Conservation (phyloP, 805 yeast species). For the Saccharomyces jurei region DNA sequence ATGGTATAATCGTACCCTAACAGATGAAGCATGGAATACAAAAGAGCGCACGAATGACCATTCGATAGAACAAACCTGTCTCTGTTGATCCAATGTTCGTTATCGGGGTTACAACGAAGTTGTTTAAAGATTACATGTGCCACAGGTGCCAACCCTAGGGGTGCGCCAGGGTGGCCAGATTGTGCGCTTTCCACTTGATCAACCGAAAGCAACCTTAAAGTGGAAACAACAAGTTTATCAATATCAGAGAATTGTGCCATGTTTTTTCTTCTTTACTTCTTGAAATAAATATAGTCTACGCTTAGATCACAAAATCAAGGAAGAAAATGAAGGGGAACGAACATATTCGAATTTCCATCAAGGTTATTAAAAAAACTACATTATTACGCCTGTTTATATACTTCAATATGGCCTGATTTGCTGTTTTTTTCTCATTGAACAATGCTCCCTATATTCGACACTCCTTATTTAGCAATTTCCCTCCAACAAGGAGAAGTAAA, state of each 20-base stretch:
- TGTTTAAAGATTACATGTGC: constrained; percentile 77
- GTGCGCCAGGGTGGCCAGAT: constrained; percentile 99
- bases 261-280: constrained; percentile 1
- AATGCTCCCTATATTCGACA: background rate
- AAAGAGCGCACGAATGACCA: constrained; percentile 92
- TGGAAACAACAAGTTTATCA: constrained; percentile 70
- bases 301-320: background rate
- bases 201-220: constrained; percentile 82
- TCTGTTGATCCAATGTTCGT: constrained; percentile 89
- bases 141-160: constrained; percentile 94
- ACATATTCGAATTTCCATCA: background rate
- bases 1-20: constrained; percentile 73
- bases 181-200: constrained; percentile 84
- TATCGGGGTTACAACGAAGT: constrained; percentile 81
- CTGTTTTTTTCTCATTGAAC: background rate
- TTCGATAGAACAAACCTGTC: constrained; percentile 92
- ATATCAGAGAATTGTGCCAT: constrained; percentile 41
- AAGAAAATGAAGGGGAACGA: background rate
- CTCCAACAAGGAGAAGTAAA: background rate
- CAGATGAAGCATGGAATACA: constrained; percentile 78
- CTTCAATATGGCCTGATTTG: background rate
- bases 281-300: background rate
- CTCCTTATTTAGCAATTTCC: background rate
- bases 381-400: background rate
- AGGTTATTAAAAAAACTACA: background rate